Evolutionary conservation across 257 asterid genomes (phyloP).

Genomic region (Solanum sejunctum): DNA sequence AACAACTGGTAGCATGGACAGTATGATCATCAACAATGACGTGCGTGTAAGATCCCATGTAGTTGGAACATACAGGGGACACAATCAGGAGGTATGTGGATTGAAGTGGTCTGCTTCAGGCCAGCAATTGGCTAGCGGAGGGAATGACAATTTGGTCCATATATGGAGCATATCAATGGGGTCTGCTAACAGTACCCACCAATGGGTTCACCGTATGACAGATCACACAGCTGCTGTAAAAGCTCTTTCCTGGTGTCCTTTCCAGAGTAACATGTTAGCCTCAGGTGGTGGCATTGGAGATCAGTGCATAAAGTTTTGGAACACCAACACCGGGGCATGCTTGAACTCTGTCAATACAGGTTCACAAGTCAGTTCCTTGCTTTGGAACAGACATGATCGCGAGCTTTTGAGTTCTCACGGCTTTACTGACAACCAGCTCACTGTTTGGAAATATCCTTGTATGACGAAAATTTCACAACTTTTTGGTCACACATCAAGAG

Average conservation of each 20-base stretch:
- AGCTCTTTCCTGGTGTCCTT: conserved; percentile 97
- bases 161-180: conserved; percentile 81
- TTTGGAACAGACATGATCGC: conserved; percentile 79
- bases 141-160: conserved; percentile 83
- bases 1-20: conserved; percentile 96
- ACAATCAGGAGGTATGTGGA: conserved; percentile 85
- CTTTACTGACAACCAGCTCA: conserved; percentile 82
- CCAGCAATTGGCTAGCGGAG: conserved; percentile 89
- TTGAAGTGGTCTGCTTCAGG: conserved; percentile 91
- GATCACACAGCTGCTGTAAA: conserved; percentile 86
- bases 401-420: conserved; percentile 91
- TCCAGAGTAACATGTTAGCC: conserved; percentile 72
- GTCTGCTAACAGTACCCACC: conserved; percentile 35
- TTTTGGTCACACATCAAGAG: conserved; percentile 89
- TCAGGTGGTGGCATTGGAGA: conserved; percentile 86
- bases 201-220: conserved; percentile 79
- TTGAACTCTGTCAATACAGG: conserved; percentile 86
- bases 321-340: conserved; percentile 91
- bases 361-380: conserved; percentile 76
- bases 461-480: conserved; percentile 85
- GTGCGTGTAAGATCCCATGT: conserved; percentile 57
- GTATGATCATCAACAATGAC: conserved; percentile 69
- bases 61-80: conserved; percentile 70
- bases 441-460: conserved; percentile 90
- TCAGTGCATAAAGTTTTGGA: conserved; percentile 75